A percentile compares a stretch with the other conserved stretches of the same genome.
phyloP scores from a whole-genome alignment of 176 grass and related monocot genomes.

The Rhipidocladum racemiflorum region DNA sequence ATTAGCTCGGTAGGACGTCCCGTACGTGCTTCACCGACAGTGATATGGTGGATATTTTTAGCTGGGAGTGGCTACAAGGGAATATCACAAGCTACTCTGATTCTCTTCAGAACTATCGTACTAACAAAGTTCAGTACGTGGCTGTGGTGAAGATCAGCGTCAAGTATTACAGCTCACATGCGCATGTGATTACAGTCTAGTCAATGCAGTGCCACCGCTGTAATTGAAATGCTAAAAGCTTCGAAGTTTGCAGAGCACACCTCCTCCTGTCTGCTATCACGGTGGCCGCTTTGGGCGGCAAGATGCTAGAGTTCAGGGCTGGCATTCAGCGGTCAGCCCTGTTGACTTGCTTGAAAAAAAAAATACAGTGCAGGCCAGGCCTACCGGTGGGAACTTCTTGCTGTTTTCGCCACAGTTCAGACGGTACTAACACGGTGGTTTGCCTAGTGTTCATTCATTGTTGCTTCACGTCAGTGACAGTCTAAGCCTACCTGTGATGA shows the following conservation, averaged over 20 bases:
- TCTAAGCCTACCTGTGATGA: background rate
- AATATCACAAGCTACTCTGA: background rate
- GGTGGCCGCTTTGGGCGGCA: background rate
- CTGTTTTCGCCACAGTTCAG: background rate
- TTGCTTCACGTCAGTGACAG: slow-evolving; percentile 46
- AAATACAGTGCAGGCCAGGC: background rate
- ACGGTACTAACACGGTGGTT: background rate
- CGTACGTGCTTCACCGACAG: background rate
- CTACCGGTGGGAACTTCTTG: background rate
- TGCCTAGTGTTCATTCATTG: background rate
- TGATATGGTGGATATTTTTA: background rate
- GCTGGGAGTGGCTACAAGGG: background rate
- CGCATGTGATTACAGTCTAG: background rate
- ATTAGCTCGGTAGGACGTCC: background rate
- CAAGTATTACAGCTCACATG: background rate
- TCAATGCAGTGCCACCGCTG: background rate
- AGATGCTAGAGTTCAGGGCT: background rate
- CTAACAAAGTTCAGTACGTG: background rate
- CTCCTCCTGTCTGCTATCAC: background rate
- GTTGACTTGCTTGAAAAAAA: background rate
- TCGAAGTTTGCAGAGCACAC: background rate
- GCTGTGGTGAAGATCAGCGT: background rate
- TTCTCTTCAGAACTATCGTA: background rate
- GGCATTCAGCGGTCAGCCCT: background rate
- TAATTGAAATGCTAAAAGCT: background rate